Base-by-base conservation (phyloP, 768 basidiomycete genomes). In the Podaxis sp. region DNA sequence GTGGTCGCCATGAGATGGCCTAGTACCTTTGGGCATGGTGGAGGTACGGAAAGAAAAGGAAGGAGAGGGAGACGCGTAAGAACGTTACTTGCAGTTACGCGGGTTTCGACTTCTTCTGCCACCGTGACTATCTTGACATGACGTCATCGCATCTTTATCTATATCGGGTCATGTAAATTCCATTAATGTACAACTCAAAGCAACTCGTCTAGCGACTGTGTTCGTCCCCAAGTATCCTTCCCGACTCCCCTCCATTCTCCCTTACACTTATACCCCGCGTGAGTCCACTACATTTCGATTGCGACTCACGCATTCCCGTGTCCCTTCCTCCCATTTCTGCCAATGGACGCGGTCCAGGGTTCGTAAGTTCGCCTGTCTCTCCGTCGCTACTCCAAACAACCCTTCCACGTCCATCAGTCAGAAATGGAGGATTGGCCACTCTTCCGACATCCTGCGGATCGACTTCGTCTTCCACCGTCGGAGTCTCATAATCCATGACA, bases 391-490 rank as follows among this genome's bases (percentile, higher is more conserved):
- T 80, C 72, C 80, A 79, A 17, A 87, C 82, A 22, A 87, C 86
- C 60, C 86, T 76, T 8, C 87, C 87, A 52, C 87, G 78, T 28
- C 87, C 87, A 70, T 88, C 87, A 13, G 87, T 88, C 63, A 85
- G 76, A 67, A 87, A 88, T 6, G 83, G 80, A 33, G 85, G 83
- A 30, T 80, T 77, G 17, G 67, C 58, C 55, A 46, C 63, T 52
- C 52, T 51, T 28, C 52, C 39, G 26, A 38, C 44, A 12, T 60
- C 64, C 13, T 24, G 13, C 22, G 19, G 17, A 17, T 52, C 42
- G 24, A 54, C 46, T 11, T 63, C 63, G 17, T 60, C 64, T 11
- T 36, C 62, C 9, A 26, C 36, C 4, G 42, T 26, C 38, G 42
- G 46, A 15, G 3, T 12, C 51, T 56, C 57, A 52, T 52, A 28